Conservation (phyloP, 805 yeast genomes). For the Candida maris region DNA sequence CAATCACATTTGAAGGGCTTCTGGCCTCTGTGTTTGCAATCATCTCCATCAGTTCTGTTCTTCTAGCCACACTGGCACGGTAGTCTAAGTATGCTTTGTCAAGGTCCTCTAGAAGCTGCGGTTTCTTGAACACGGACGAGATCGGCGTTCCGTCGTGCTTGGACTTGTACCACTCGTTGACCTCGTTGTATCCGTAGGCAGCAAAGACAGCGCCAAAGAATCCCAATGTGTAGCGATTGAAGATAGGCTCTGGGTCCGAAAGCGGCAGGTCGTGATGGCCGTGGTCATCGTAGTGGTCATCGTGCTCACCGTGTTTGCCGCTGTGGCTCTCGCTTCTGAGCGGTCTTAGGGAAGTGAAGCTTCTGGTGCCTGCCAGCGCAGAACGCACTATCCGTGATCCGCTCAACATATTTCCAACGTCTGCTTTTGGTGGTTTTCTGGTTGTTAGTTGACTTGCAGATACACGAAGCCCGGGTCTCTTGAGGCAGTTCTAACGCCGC, state of each 20-base stretch:
- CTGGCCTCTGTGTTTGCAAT: conserved; percentile 15
- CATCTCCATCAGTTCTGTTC: conserved; percentile 19
- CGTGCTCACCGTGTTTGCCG: conserved; percentile 10
- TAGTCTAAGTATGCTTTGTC: conserved; percentile 22
- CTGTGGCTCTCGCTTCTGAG: conserved; percentile 7
- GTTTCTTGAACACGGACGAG: conserved; percentile 15
- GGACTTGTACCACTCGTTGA: conserved; percentile 47
- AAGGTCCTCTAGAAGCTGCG: conserved; percentile 16
- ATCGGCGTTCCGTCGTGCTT: conserved; percentile 35
- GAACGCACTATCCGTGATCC: neutral
- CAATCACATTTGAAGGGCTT: conserved; percentile 14
- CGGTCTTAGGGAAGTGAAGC: conserved; percentile 3
- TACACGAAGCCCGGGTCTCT: no score
- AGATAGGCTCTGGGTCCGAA: conserved; percentile 28
- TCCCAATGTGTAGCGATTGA: conserved; percentile 24
- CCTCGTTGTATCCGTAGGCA: conserved; percentile 43
- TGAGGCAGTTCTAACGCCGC: no score
- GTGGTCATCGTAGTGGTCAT: conserved; percentile 10
- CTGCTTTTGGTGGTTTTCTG: no score
- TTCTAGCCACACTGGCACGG: conserved; percentile 21
- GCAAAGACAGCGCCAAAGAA: conserved; percentile 17
- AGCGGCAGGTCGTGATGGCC: conserved; percentile 20
- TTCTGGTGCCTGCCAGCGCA: neutral
- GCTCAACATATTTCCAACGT: neutral
- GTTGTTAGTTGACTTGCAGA: no score